phyloP scores from a whole-genome alignment of 768 basidiomycete genomes.

The Austroboletus eburneus region DNA sequence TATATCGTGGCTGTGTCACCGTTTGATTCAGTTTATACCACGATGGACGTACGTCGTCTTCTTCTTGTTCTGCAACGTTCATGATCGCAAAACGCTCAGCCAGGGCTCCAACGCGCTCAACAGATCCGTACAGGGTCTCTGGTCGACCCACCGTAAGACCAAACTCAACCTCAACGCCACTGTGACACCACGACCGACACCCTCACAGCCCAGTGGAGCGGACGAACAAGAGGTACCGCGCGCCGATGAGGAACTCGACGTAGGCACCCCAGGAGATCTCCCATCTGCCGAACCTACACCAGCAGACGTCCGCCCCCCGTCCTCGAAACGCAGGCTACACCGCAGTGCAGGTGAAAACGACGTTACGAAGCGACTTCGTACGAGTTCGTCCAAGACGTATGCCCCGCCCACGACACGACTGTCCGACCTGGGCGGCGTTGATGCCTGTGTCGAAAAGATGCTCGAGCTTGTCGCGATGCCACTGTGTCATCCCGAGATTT shows the following conservation, averaged over 20 bases:
- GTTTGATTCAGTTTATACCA: no score
- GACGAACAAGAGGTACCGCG: slow-evolving; percentile 21
- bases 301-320: slow-evolving; percentile 14
- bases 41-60: slow-evolving; percentile 3
- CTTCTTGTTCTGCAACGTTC: background rate
- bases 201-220: background rate
- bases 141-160: slow-evolving; percentile 63
- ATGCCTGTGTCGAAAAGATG: slow-evolving; percentile 84
- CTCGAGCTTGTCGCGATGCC: slow-evolving; percentile 97
- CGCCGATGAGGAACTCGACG: slow-evolving; percentile 2
- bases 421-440: slow-evolving; percentile 85
- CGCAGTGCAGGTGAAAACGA: slow-evolving; percentile 42
- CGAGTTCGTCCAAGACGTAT: slow-evolving; percentile 34
- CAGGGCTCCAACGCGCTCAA: slow-evolving; percentile 75
- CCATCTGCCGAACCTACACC: background rate
- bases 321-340: slow-evolving; percentile 62
- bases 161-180: slow-evolving; percentile 51
- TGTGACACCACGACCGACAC: background rate
- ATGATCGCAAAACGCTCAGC: slow-evolving; percentile 39
- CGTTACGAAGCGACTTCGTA: slow-evolving; percentile 49
- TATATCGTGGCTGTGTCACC: slow-evolving; percentile 1
- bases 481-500: slow-evolving; percentile 91
- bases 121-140: slow-evolving; percentile 74
- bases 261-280: background rate
- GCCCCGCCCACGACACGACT: slow-evolving; percentile 72